Percentiles rank a stretch among this genome's conserved stretches.
These are phyloP conservation scores for Podaxis sp. DNA, from an alignment of 768 basidiomycete genomes.

Conservation along the genomic window DNA sequence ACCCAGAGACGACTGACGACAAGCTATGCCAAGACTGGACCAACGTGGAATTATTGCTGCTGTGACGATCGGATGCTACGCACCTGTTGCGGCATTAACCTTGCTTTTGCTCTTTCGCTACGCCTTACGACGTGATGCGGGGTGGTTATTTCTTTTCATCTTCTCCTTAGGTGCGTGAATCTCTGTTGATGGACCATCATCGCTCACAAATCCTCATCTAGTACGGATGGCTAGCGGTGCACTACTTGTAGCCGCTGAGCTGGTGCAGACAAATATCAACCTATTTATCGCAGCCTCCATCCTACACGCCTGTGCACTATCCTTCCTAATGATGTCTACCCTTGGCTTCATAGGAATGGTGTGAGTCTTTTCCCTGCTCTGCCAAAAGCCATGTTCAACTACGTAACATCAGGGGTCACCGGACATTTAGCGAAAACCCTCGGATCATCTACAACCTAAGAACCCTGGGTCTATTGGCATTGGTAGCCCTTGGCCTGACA, in stretches of 20 bases:
- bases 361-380: constrained; percentile 29
- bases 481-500: constrained; percentile 39
- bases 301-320: constrained; percentile 42
- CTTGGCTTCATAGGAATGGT: constrained; percentile 51
- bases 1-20: constrained; percentile 17
- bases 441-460: constrained; percentile 37
- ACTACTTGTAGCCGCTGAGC: constrained; percentile 54
- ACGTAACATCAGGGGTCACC: constrained; percentile 38
- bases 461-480: constrained; percentile 31
- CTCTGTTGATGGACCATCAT: not conserved
- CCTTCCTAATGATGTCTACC: constrained; percentile 38
- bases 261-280: constrained; percentile 33
- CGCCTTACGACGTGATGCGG: constrained; percentile 56
- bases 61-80: constrained; percentile 57
- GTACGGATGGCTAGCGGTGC: constrained; percentile 59
- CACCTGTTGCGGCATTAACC: constrained; percentile 50
- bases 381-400: not conserved
- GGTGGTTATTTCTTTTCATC: constrained; percentile 66
- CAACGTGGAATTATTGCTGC: constrained; percentile 53
- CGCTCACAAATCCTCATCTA: constrained; percentile 22
- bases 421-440: constrained; percentile 49
- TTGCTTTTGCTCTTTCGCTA: constrained; percentile 47
- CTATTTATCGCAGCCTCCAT: constrained; percentile 54
- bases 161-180: constrained; percentile 52
- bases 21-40: constrained; percentile 40